Percentiles rank a stretch among this genome's conserved stretches.
Conservation (phyloP, 75 land plant genomes). For the Cryptomeria japonica region DNA sequence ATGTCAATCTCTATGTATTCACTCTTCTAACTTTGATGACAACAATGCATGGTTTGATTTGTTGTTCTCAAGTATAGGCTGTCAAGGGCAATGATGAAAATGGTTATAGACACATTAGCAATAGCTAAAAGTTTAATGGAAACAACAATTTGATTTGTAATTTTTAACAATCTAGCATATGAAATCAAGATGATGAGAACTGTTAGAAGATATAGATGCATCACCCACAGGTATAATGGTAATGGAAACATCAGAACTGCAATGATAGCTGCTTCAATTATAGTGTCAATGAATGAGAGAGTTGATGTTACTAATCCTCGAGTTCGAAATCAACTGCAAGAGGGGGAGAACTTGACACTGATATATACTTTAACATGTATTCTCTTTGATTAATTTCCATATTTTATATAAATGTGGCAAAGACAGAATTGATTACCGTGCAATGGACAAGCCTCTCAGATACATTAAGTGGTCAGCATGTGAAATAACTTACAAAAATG, state of each 20-base stretch:
- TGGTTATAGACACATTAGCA: background rate
- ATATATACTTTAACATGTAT: background rate
- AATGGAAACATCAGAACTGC: background rate
- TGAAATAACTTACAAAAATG: background rate
- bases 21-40: background rate
- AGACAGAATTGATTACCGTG: background rate
- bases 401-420: background rate
- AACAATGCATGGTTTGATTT: background rate
- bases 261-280: background rate
- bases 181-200: background rate
- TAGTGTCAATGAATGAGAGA: background rate
- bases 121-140: background rate
- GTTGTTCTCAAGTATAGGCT: background rate
- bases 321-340: background rate
- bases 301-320: background rate
- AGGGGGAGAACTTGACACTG: background rate
- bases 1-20: no score
- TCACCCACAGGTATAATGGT: background rate
- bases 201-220: background rate
- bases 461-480: background rate
- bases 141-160: background rate
- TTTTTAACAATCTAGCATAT: background rate
- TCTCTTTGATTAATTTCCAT: background rate
- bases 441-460: background rate
- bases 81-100: background rate